Percentiles rank a stretch among this genome's conserved stretches.
Conservation (phyloP, 257 asterid genomes). For the Lavandula angustifolia region DNA sequence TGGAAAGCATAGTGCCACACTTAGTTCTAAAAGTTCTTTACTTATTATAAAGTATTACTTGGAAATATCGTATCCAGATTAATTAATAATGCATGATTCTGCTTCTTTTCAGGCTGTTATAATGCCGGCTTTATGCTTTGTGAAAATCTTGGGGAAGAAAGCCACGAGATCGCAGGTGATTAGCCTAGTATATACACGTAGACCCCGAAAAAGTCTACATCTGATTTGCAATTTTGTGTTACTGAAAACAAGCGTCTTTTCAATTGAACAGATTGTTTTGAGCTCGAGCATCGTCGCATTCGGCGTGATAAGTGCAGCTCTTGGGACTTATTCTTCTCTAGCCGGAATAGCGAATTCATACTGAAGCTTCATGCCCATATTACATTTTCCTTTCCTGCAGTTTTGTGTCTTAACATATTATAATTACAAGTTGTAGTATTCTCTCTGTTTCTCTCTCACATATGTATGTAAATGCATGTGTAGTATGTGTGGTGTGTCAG, state of each 20-base stretch:
- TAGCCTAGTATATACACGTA: too few relatives aligned
- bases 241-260: neutral
- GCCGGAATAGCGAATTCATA: slow-evolving; percentile 43
- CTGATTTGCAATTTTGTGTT: neutral
- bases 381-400: too few relatives aligned
- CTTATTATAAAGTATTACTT: neutral
- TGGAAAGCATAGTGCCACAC: slow-evolving; percentile 7
- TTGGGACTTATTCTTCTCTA: slow-evolving; percentile 68
- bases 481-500: neutral
- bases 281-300: slow-evolving; percentile 45
- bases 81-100: neutral
- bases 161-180: slow-evolving; percentile 69
- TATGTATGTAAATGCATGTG: too few relatives aligned
- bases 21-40: too few relatives aligned
- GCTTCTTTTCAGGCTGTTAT: slow-evolving; percentile 54
- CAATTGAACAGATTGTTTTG: slow-evolving; percentile 38
- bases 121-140: slow-evolving; percentile 71
- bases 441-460: too few relatives aligned
- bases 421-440: too few relatives aligned
- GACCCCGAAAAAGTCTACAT: neutral
- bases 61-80: neutral
- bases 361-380: slow-evolving; percentile 20
- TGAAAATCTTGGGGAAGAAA: slow-evolving; percentile 61
- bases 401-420: too few relatives aligned
- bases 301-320: slow-evolving; percentile 55